phyloP scores from a whole-genome alignment of 768 basidiomycete genomes.

The Boletus patriciae region DNA sequence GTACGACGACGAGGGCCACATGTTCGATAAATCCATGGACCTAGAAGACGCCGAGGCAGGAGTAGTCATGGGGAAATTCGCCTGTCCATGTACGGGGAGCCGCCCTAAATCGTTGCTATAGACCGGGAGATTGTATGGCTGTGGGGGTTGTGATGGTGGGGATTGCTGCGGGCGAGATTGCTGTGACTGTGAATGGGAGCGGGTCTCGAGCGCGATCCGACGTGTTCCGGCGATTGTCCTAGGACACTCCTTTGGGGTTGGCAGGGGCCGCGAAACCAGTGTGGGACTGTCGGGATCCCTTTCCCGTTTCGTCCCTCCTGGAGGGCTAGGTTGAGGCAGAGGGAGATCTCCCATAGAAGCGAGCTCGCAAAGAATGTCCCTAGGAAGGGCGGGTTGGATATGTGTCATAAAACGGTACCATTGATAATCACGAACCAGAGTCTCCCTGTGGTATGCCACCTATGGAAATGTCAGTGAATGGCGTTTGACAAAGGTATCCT shows the following conservation, averaged over 20 bases:
- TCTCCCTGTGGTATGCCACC: slow-evolving; percentile 50
- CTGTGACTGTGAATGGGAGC: slow-evolving; percentile 14
- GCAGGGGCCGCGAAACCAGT: slow-evolving; percentile 1
- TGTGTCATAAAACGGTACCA: neutral
- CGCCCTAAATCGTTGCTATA: slow-evolving; percentile 59
- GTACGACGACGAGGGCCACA: slow-evolving; percentile 24
- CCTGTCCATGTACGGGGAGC: slow-evolving; percentile 44
- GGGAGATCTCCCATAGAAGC: slow-evolving; percentile 72
- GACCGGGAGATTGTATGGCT: slow-evolving; percentile 46
- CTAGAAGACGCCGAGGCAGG: slow-evolving; percentile 1
- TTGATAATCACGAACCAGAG: slow-evolving; percentile 41
- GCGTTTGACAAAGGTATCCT: neutral
- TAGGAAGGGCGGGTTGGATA: slow-evolving; percentile 22
- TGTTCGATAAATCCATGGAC: slow-evolving; percentile 2
- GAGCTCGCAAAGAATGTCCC: slow-evolving; percentile 74
- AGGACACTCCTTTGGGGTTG: slow-evolving; percentile 14
- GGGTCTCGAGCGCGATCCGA: slow-evolving; percentile 33
- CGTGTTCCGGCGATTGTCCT: slow-evolving; percentile 37
- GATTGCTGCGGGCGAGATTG: slow-evolving; percentile 7
- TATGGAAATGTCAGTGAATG: slow-evolving; percentile 14
- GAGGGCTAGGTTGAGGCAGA: slow-evolving; percentile 55
- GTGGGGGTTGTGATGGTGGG: slow-evolving; percentile 7
- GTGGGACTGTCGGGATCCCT: slow-evolving; percentile 55
- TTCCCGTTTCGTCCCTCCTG: slow-evolving; percentile 58
- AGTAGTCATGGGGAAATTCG: slow-evolving; percentile 10